Base-by-base conservation (phyloP, 257 asterid genomes). In the Forsythia suspensa region DNA sequence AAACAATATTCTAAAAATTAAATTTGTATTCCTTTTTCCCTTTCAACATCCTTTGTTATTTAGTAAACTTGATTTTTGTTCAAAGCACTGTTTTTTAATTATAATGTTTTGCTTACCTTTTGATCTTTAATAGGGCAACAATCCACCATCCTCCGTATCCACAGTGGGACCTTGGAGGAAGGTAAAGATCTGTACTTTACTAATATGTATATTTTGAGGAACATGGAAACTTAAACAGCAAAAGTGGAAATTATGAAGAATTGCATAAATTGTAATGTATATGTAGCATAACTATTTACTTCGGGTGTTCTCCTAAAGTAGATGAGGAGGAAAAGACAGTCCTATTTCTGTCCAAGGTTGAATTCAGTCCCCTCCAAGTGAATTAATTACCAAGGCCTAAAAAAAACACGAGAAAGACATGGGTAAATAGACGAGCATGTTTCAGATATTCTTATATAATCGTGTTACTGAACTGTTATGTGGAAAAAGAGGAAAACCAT, bases 101-200 rank as follows among this genome's bases (percentile, higher is more conserved):
- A 71, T 57, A 71, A 74, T 74, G 75, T 51, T 71, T 34, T 24
- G 67, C 51, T 15, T 52, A 10, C 59, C 40, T 70, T 77, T 76
- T 73, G 63, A 39, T 79, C 52, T 74, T 78, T 80, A 70, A 74
- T 78, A 95, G 99, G 95, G 88, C 71, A 92, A 90, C 76, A 88
- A 84, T 80, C 86, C 92, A 76, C 91, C 92, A 21, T 93, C 92
- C 3, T 67, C 86, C 34, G 73, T 84, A 39, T 97, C 99, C 79
- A 84, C 87, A 87, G 97, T 95, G 3, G 99, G 99, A 82, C 98
- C 98, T 16, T 95, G 99, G 99, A 90, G 99, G 77, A 95, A 95
- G 97, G 99, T 95, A 88, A 83, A 69, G 38, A 29, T 48, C 40
- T 81, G 42, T 24, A 70, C 74, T 76, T 74, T 37, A 16, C 71